Conservation (phyloP, 805 yeast genomes). For the Isabelozyma heimii region DNA sequence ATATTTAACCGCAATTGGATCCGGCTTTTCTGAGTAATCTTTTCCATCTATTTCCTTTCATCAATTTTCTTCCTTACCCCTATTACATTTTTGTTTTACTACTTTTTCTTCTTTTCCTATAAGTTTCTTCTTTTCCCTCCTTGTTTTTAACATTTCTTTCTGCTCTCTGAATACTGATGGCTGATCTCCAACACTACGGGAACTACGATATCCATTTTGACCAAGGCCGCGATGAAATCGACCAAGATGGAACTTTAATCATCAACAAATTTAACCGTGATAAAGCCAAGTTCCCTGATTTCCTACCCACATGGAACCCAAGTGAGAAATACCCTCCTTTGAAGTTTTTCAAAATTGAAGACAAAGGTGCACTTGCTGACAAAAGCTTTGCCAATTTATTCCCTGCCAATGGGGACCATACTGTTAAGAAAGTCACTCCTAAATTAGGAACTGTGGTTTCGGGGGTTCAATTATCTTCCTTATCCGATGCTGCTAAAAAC, state of each 20-base stretch:
- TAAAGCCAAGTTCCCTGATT: constrained; percentile 46
- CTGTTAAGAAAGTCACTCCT: constrained; percentile 53
- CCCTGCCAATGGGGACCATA: constrained; percentile 24
- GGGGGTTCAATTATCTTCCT: constrained; percentile 57
- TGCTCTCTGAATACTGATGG: background rate
- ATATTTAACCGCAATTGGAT: too few relatives aligned
- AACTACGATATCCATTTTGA: constrained; percentile 49
- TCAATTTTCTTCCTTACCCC: background rate
- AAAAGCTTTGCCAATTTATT: constrained; percentile 52
- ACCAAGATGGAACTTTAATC: constrained; percentile 47
- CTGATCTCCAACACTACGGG: constrained; percentile 18
- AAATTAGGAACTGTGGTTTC: constrained; percentile 65
- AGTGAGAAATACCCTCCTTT: constrained; percentile 49
- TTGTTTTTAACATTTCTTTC: background rate
- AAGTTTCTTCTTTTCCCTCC: background rate
- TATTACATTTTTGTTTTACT: background rate
- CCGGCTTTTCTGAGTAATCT: too few relatives aligned
- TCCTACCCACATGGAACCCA: constrained; percentile 71
- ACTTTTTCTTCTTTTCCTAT: background rate
- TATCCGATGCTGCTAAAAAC: constrained; percentile 55
- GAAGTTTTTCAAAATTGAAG: constrained; percentile 54
- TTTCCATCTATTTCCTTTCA: background rate
- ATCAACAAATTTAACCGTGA: constrained; percentile 39
- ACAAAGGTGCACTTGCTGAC: constrained; percentile 70
- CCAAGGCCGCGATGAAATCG: constrained; percentile 49